A percentile compares a stretch with the other conserved stretches of the same genome.
phyloP scores from a whole-genome alignment of 163 green algal genomes.

The Chlorella variabilis region DNA sequence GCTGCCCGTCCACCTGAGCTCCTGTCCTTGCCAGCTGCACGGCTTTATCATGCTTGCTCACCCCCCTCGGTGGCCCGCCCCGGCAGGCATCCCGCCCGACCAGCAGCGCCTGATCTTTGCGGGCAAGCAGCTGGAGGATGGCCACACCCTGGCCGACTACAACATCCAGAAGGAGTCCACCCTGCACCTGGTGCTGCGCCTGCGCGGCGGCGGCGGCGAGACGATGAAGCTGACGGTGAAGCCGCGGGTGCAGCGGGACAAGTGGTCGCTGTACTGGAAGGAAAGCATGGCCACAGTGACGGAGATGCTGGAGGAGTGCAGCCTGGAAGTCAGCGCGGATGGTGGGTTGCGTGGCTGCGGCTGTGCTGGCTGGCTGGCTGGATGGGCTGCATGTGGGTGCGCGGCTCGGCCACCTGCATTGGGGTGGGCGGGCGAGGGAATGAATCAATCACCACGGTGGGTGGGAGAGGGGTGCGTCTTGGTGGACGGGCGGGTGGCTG shows the following conservation, averaged over 20 bases:
- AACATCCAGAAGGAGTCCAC: constrained; percentile 88
- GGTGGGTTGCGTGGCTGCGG: background rate
- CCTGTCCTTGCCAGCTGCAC: no score
- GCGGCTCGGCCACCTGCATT: no score
- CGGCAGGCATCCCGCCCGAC: constrained; percentile 89
- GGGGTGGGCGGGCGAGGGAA: no score
- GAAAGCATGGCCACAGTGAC: constrained; percentile 81
- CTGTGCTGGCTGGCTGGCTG: constrained; percentile 13
- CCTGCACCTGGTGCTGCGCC: constrained; percentile 43
- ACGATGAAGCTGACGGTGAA: constrained; percentile 50
- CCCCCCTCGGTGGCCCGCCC: background rate
- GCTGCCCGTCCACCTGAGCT: constrained; percentile 93
- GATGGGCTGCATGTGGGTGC: constrained; percentile 5
- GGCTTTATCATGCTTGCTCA: constrained; percentile 91
- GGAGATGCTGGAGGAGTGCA: constrained; percentile 57
- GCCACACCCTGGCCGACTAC: constrained; percentile 85
- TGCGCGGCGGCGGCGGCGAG: constrained; percentile 42
- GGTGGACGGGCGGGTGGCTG: no score
- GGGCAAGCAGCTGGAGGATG: constrained; percentile 97
- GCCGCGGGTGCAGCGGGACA: constrained; percentile 81
- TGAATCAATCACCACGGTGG: no score
- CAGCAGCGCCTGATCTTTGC: constrained; percentile 98
- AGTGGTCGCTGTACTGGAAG: constrained; percentile 91
- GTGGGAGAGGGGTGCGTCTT: no score
- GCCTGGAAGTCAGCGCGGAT: constrained; percentile 50